Evolutionary conservation across 176 grass and related monocot species (phyloP).

Genomic region (Rhynchospora pubera): DNA sequence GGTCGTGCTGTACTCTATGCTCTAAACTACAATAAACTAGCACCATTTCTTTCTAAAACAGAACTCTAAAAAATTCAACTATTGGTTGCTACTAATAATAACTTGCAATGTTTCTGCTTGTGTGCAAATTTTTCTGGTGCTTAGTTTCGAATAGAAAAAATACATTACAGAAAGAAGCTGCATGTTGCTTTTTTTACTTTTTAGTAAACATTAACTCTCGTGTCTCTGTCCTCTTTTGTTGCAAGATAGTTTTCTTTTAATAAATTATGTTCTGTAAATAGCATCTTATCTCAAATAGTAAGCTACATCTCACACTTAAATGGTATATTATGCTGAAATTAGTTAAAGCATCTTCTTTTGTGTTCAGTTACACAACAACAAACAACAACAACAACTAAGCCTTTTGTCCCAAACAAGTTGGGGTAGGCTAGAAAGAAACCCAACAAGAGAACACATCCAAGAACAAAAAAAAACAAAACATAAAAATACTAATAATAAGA

Average conservation of each 20-base stretch:
- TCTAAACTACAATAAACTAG: no score
- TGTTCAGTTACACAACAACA: neutral
- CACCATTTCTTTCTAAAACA: neutral
- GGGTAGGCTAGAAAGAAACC: no score
- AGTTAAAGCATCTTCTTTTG: slow-evolving; percentile 31
- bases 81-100: neutral
- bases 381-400: no score
- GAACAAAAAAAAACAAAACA: no score
- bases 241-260: neutral
- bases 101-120: neutral
- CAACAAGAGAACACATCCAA: no score
- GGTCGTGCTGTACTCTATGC: no score
- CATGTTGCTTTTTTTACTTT: neutral
- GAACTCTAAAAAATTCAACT: neutral
- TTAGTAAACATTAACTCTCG: neutral
- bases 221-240: neutral
- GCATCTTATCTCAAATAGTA: neutral
- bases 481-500: no score
- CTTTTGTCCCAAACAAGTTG: no score
- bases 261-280: neutral
- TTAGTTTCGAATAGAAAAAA: neutral
- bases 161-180: neutral
- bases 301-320: slow-evolving; percentile 6
- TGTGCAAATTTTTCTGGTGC: neutral
- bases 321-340: slow-evolving; percentile 2